Percentiles rank a stretch among this genome's conserved stretches.
Evolutionary conservation across 2,329 filamentous ascomycete species (phyloP).

Genomic region (Phoma sp.): DNA sequence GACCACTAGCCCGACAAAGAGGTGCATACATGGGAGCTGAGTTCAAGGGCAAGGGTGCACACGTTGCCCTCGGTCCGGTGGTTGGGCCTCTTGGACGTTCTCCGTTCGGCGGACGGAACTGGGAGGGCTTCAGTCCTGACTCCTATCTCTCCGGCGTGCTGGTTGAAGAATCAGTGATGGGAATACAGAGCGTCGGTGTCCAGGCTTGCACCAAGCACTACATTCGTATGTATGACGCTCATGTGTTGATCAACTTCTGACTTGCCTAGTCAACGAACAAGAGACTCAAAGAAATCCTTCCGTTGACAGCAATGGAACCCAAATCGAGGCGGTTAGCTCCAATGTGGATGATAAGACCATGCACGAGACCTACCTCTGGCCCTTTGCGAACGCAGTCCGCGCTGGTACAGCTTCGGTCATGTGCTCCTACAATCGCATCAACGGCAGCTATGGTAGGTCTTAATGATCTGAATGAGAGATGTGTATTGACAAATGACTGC

Average conservation of each 20-base stretch:
- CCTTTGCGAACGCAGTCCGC: constrained; percentile 66
- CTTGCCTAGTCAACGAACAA: constrained; percentile 70
- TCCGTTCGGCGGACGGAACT: constrained; percentile 53
- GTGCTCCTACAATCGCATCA: constrained; percentile 57
- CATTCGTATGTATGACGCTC: constrained; percentile 47
- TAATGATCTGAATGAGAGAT: no score
- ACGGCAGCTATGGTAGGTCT: constrained; percentile 25
- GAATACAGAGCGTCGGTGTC: constrained; percentile 28
- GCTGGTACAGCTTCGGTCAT: constrained; percentile 66
- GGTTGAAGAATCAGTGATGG: constrained; percentile 43
- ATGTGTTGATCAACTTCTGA: constrained; percentile 40
- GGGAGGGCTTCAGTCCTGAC: constrained; percentile 58
- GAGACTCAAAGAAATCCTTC: constrained; percentile 57
- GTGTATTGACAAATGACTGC: background rate
- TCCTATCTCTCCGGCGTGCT: constrained; percentile 55
- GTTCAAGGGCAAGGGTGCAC: constrained; percentile 22
- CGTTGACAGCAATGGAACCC: constrained; percentile 55
- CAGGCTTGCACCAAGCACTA: constrained; percentile 52
- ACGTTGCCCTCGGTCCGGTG: constrained; percentile 59
- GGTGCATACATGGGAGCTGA: constrained; percentile 12
- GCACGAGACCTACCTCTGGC: constrained; percentile 70
- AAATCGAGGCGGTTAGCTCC: constrained; percentile 53
- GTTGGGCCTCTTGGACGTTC: constrained; percentile 49
- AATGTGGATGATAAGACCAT: constrained; percentile 65
- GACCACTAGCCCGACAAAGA: background rate